Evolutionary conservation across 2,329 filamentous ascomycete species (phyloP).

Genomic region (Claviceps monticola): DNA sequence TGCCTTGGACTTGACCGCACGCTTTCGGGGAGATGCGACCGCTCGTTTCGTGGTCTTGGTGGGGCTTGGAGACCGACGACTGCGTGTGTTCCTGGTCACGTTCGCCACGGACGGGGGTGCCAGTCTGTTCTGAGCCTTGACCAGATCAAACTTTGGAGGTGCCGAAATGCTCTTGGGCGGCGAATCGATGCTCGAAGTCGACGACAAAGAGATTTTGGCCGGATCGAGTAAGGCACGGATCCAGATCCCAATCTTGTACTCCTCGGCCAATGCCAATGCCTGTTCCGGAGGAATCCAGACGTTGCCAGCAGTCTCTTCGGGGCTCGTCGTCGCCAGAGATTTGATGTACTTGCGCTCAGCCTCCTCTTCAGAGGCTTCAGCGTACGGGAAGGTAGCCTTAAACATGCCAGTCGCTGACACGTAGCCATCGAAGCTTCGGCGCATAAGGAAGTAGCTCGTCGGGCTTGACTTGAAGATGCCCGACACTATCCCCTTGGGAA

Average conservation of each 20-base stretch:
- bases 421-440: slow-evolving; percentile 71
- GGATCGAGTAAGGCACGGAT: slow-evolving; percentile 85
- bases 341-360: slow-evolving; percentile 75
- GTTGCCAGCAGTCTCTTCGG: slow-evolving; percentile 89
- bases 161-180: slow-evolving; percentile 64
- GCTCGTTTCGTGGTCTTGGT: slow-evolving; percentile 34
- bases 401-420: slow-evolving; percentile 86
- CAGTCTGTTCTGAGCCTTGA: slow-evolving; percentile 28
- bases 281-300: slow-evolving; percentile 81
- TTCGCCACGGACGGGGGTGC: slow-evolving; percentile 36
- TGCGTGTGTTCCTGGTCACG: slow-evolving; percentile 31
- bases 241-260: slow-evolving; percentile 80
- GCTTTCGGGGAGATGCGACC: slow-evolving; percentile 41
- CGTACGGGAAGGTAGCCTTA: slow-evolving; percentile 76
- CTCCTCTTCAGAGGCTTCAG: slow-evolving; percentile 58
- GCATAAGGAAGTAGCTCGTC: slow-evolving; percentile 94
- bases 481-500: slow-evolving; percentile 82
- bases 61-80: slow-evolving; percentile 44
- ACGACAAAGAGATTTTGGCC: slow-evolving; percentile 52
- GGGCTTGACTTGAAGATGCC: slow-evolving; percentile 86
- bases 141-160: slow-evolving; percentile 64
- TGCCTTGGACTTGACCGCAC: slow-evolving; percentile 30
- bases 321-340: slow-evolving; percentile 63
- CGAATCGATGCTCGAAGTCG: slow-evolving; percentile 46
- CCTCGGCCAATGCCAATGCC: slow-evolving; percentile 70